phyloP scores from a whole-genome alignment of 331 rosid species.

The Rosa hybrid region DNA sequence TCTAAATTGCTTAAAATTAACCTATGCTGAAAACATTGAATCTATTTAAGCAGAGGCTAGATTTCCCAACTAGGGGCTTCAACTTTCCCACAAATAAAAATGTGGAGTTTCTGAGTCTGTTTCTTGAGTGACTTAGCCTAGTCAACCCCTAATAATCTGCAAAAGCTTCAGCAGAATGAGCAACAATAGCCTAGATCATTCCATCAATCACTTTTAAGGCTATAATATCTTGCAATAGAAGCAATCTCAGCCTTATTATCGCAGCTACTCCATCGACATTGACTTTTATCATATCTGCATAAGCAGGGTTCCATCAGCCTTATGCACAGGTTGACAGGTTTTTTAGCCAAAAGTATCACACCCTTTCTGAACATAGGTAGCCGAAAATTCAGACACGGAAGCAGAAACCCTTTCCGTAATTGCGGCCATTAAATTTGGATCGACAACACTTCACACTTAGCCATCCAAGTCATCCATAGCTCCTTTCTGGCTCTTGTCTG shows the following conservation, averaged over 20 bases:
- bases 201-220: no score
- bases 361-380: not conserved
- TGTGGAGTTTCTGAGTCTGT: no score
- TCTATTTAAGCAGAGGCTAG: not conserved
- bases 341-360: not conserved
- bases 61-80: not conserved
- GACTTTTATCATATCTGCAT: constrained; percentile 1
- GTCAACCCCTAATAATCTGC: no score
- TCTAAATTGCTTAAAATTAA: not conserved
- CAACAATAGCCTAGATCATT: no score
- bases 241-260: not conserved
- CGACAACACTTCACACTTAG: not conserved
- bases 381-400: not conserved
- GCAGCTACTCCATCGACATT: not conserved
- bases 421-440: not conserved
- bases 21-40: not conserved
- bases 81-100: no score
- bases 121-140: no score
- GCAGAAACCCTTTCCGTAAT: not conserved
- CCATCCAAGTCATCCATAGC: not conserved
- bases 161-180: no score
- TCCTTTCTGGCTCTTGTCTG: not conserved
- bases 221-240: not conserved
- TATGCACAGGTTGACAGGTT: not conserved
- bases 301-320: no score